Percentiles rank a stretch among this genome's conserved stretches.
Conservation (phyloP, 495 filamentous ascomycete species). For the Penicillium tannophilum region DNA sequence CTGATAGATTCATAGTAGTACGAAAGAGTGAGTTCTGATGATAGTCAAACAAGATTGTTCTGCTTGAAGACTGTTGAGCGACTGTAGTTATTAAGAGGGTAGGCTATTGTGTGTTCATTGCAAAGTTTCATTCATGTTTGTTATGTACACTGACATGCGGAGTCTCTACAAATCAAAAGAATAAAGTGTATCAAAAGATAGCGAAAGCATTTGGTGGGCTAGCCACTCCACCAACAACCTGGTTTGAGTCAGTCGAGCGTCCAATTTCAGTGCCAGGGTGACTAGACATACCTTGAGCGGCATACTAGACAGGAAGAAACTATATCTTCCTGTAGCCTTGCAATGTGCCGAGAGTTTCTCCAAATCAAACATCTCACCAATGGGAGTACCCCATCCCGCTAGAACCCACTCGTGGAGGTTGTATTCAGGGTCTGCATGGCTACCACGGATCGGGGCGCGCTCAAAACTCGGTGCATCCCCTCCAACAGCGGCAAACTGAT, state of each 20-base stretch:
- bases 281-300: conserved; percentile 48
- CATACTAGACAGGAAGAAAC: conserved; percentile 55
- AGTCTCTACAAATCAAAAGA: not conserved
- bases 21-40: not conserved
- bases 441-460: conserved; percentile 29
- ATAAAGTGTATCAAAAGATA: conserved; percentile 31
- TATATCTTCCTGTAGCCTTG: conserved; percentile 43
- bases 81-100: not conserved
- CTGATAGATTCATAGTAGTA: not conserved
- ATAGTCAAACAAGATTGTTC: not conserved
- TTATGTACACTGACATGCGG: not conserved
- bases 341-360: conserved; percentile 50
- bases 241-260: not conserved
- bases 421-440: conserved; percentile 23
- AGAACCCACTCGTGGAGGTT: conserved; percentile 54
- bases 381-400: conserved; percentile 55
- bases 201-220: conserved; percentile 48
- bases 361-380: conserved; percentile 60
- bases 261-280: not conserved
- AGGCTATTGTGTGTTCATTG: not conserved
- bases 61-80: not conserved
- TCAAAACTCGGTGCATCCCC: conserved; percentile 43
- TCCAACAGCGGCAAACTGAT: conserved; percentile 50
- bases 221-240: conserved; percentile 46
- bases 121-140: not conserved